Evolutionary conservation across 768 basidiomycete species (phyloP).

Genomic region (Leccinum fibrillosum): DNA sequence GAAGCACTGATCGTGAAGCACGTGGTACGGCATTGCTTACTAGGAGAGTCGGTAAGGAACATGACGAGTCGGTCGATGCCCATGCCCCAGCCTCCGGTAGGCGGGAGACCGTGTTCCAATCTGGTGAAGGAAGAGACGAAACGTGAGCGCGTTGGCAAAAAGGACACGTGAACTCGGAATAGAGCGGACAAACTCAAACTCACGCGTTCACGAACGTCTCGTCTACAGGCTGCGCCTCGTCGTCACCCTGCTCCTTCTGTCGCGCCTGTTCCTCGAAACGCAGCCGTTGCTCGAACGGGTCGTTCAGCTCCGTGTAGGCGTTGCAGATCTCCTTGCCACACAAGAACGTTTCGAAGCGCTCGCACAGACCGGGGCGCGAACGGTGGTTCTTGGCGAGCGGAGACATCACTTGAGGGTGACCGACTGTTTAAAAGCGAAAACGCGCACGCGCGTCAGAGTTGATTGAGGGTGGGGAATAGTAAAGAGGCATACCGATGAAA

Average conservation of each 20-base stretch:
- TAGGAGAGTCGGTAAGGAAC: constrained; percentile 97
- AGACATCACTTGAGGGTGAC: constrained; percentile 99
- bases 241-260: constrained; percentile 97
- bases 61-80: constrained; percentile 96
- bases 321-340: constrained; percentile 99
- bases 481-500: constrained; percentile 70
- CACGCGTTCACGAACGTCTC: constrained; percentile 95
- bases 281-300: constrained; percentile 93
- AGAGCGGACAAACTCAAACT: background rate
- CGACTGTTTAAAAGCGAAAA: constrained; percentile 48
- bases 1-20: background rate
- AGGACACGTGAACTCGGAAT: background rate
- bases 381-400: constrained; percentile 99
- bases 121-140: constrained; percentile 36
- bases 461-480: background rate
- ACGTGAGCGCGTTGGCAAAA: background rate
- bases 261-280: constrained; percentile 93
- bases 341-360: constrained; percentile 98
- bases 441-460: background rate
- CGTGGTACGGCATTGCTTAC: constrained; percentile 39
- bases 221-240: constrained; percentile 96
- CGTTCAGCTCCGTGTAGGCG: constrained; percentile 99
- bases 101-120: constrained; percentile 95
- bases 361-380: constrained; percentile 93
- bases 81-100: constrained; percentile 96